Conservation (phyloP, 1,139 yeast genomes). For the Pichia sp. region DNA sequence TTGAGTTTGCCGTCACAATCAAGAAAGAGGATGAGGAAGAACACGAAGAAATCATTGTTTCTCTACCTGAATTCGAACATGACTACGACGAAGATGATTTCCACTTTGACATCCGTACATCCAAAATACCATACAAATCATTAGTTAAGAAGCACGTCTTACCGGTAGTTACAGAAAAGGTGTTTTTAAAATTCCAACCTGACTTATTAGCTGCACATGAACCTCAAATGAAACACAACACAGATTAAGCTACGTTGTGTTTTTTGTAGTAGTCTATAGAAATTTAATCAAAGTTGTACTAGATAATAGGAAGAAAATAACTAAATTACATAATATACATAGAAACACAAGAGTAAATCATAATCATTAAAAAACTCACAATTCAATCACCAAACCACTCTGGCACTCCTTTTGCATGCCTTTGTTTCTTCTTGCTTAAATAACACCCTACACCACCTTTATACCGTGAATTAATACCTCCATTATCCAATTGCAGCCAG, state of each 20-base stretch:
- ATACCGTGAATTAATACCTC: slow-evolving; percentile 60
- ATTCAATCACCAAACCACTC: slow-evolving; percentile 47
- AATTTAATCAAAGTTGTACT: no score
- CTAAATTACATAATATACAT: background rate
- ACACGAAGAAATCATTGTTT: slow-evolving; percentile 33
- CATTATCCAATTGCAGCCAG: slow-evolving; percentile 63
- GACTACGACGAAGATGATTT: slow-evolving; percentile 63
- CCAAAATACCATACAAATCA: slow-evolving; percentile 26
- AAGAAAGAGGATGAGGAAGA: slow-evolving; percentile 25
- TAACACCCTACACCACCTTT: slow-evolving; percentile 64
- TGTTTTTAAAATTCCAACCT: slow-evolving; percentile 49
- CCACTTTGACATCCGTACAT: slow-evolving; percentile 40
- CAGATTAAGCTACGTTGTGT: slow-evolving; percentile 10
- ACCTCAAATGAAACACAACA: slow-evolving; percentile 23
- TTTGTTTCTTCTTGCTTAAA: slow-evolving; percentile 41
- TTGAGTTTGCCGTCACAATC: slow-evolving; percentile 36
- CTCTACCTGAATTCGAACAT: slow-evolving; percentile 62
- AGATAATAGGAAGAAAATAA: background rate
- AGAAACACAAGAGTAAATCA: background rate
- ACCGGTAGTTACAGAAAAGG: slow-evolving; percentile 37
- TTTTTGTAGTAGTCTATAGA: background rate
- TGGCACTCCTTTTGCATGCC: slow-evolving; percentile 85
- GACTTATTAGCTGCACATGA: slow-evolving; percentile 55
- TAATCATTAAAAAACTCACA: background rate
- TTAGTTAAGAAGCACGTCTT: slow-evolving; percentile 39